A percentile compares a stretch with the other conserved stretches of the same genome.
phyloP scores from a whole-genome alignment of 73 alveolate genomes.

The Symbiodinium pilosum region DNA sequence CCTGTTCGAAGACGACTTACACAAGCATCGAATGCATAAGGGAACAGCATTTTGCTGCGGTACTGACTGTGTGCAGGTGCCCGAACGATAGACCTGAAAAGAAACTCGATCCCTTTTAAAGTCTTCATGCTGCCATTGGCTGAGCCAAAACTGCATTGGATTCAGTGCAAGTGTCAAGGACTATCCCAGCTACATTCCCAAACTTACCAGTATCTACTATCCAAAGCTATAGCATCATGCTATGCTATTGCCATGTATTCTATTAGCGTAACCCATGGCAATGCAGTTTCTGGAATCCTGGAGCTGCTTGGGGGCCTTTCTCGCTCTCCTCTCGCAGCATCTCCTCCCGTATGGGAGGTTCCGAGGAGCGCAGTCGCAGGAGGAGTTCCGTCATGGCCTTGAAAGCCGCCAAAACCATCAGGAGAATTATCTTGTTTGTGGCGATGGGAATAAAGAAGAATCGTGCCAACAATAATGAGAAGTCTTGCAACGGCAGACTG shows the following conservation, averaged over 20 bases:
- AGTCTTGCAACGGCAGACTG: no score
- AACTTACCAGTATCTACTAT: not conserved
- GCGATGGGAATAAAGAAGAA: not conserved
- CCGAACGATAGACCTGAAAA: no score
- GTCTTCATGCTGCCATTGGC: no score
- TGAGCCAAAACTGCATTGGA: no score
- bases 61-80: no score
- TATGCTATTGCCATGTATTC: not conserved
- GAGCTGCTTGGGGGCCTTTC: slow-evolving; percentile 27
- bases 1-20: no score
- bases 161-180: no score
- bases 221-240: not conserved
- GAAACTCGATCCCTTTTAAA: no score
- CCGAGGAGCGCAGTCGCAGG: slow-evolving; percentile 47
- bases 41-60: no score
- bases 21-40: no score
- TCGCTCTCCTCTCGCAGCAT: slow-evolving; percentile 62
- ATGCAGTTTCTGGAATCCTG: not conserved
- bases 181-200: no score
- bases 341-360: slow-evolving; percentile 6
- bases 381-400: slow-evolving; percentile 83
- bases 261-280: not conserved
- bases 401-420: not conserved
- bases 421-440: not conserved
- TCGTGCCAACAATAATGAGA: no score